These are phyloP conservation scores for Postia placenta DNA, from an alignment of 768 basidiomycete genomes.

Conservation along the genomic window DNA sequence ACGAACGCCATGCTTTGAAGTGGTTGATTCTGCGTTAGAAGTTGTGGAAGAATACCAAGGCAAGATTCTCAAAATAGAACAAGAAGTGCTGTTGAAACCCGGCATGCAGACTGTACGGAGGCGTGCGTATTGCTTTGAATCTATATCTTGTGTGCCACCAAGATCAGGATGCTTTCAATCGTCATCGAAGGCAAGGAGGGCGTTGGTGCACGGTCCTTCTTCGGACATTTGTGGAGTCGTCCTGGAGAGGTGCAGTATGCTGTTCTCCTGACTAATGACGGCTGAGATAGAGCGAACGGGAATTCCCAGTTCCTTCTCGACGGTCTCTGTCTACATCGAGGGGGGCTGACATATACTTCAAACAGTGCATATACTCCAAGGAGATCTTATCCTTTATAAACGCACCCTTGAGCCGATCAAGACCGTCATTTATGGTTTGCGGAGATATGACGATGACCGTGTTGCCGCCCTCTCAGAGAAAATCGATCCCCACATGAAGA, in stretches of 20 bases:
- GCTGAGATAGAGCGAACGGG: background rate
- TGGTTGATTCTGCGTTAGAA: slow-evolving; percentile 63
- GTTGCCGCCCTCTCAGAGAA: slow-evolving; percentile 48
- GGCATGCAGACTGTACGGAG: slow-evolving; percentile 54
- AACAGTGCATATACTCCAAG: slow-evolving; percentile 69
- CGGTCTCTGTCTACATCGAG: too few relatives aligned
- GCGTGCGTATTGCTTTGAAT: slow-evolving; percentile 31
- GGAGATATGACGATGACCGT: slow-evolving; percentile 66
- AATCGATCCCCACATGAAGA: slow-evolving; percentile 24
- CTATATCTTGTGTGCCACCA: background rate
- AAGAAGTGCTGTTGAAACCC: slow-evolving; percentile 51
- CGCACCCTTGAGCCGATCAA: slow-evolving; percentile 70
- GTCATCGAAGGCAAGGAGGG: too few relatives aligned
- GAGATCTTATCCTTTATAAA: slow-evolving; percentile 69
- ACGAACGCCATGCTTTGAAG: slow-evolving; percentile 25
- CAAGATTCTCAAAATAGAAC: slow-evolving; percentile 57
- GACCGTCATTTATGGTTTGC: slow-evolving; percentile 59
- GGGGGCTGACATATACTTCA: background rate
- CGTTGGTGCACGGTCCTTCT: too few relatives aligned
- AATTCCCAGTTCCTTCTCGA: background rate
- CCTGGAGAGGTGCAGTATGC: too few relatives aligned
- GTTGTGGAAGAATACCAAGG: slow-evolving; percentile 65
- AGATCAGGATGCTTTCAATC: too few relatives aligned
- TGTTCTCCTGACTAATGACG: too few relatives aligned
- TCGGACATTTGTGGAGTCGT: too few relatives aligned